Conservation (phyloP, 2,329 filamentous ascomycete genomes). For the Ophiostoma pallidulum region DNA sequence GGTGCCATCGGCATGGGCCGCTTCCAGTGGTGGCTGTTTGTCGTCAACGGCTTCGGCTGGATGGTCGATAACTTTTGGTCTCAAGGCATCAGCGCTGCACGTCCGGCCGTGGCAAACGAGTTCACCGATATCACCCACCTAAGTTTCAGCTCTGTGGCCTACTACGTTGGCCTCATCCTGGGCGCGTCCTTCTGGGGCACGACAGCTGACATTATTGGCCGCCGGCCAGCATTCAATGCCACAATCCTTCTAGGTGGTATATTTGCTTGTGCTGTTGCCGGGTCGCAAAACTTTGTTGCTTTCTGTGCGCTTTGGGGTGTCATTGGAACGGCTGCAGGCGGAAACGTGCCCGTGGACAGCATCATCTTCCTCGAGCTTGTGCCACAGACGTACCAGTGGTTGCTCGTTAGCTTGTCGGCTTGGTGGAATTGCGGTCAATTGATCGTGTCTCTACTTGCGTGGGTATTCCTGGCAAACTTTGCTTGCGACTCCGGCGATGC, state of each 20-base stretch:
- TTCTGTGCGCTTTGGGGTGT: constrained; percentile 33
- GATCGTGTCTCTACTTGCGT: constrained; percentile 34
- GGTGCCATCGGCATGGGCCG: constrained; percentile 12
- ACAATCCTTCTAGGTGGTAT: constrained; percentile 37
- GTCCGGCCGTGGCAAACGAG: constrained; percentile 26
- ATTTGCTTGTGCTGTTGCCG: constrained; percentile 49
- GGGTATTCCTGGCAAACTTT: constrained; percentile 24
- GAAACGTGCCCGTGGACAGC: constrained; percentile 42
- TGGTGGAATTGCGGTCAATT: constrained; percentile 35
- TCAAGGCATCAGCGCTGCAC: constrained; percentile 27
- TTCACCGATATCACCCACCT: constrained; percentile 19
- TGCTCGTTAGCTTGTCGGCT: constrained; percentile 34
- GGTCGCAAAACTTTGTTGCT: constrained; percentile 47
- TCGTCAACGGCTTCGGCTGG: constrained; percentile 38
- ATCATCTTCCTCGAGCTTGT: constrained; percentile 45
- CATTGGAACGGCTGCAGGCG: constrained; percentile 33
- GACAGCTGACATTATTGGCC: constrained; percentile 17
- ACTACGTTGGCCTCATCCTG: constrained; percentile 34
- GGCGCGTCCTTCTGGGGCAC: constrained; percentile 38
- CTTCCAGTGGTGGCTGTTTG: constrained; percentile 29
- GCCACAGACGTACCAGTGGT: constrained; percentile 37
- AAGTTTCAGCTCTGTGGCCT: constrained; percentile 28
- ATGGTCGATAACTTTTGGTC: constrained; percentile 35
- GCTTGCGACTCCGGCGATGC: constrained; percentile 16
- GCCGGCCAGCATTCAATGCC: constrained; percentile 36